Evolutionary conservation across 1,284 basidiomycete species (phyloP).

Genomic region (Kalmanozyma brasiliensis): DNA sequence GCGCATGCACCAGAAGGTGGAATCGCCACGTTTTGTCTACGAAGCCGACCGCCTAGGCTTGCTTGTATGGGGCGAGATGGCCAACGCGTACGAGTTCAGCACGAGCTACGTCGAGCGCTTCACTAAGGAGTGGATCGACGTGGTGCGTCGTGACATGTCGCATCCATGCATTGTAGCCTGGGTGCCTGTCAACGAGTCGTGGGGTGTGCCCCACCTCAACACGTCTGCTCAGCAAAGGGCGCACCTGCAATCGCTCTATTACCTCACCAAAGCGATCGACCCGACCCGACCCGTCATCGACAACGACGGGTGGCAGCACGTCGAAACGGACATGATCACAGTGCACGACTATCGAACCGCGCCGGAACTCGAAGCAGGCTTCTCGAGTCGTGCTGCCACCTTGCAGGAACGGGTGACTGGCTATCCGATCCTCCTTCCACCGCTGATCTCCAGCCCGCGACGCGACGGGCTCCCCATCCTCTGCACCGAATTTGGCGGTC

Average conservation of each 20-base stretch:
- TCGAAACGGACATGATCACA: conserved; percentile 35
- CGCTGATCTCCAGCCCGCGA: conserved; percentile 11
- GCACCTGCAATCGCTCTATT: conserved; percentile 39
- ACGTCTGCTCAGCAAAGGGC: conserved; percentile 29
- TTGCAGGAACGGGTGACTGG: conserved; percentile 18
- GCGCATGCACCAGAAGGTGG: conserved; percentile 53
- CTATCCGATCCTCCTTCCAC: conserved; percentile 24
- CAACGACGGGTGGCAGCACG: conserved; percentile 58
- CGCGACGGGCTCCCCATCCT: conserved; percentile 33
- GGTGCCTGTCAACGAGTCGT: conserved; percentile 53
- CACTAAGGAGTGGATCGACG: conserved; percentile 50
- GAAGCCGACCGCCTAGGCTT: conserved; percentile 45
- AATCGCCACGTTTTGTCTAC: conserved; percentile 33
- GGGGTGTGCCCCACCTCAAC: conserved; percentile 40
- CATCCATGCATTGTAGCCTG: conserved; percentile 55
- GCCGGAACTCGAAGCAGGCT: conserved; percentile 13
- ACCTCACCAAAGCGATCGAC: conserved; percentile 50
- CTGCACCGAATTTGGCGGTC: conserved; percentile 50
- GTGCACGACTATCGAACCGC: conserved; percentile 47
- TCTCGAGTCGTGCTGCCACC: conserved; percentile 6
- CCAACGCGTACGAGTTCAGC: conserved; percentile 52
- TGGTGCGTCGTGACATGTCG: conserved; percentile 38
- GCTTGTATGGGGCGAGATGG: conserved; percentile 56
- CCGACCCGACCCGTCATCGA: conserved; percentile 37
- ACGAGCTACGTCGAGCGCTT: conserved; percentile 34